phyloP scores from a whole-genome alignment of 2,329 filamentous ascomycete genomes.

The Endoconidiophora laricicola region DNA sequence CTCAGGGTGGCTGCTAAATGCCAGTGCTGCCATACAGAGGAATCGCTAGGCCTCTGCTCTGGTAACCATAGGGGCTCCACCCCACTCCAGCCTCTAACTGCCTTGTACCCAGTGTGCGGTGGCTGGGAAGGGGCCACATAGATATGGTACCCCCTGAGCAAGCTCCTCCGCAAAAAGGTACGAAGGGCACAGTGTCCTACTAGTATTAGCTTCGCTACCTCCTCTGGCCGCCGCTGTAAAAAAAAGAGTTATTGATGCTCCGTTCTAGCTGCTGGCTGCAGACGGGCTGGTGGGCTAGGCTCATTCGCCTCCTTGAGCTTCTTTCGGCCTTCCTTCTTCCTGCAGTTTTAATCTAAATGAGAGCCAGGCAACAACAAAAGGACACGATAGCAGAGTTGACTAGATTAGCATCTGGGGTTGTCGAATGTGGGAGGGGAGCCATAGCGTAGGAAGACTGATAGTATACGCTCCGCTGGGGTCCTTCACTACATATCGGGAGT shows the following conservation, averaged over 20 bases:
- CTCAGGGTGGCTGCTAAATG: not conserved
- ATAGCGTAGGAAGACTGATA: not conserved
- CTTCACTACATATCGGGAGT: not conserved
- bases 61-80: constrained; percentile 7
- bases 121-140: constrained; percentile 10
- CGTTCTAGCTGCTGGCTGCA: constrained; percentile 1
- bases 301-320: constrained; percentile 3
- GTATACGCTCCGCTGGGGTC: not conserved
- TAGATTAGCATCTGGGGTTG: not conserved
- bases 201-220: constrained; percentile 1
- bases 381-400: constrained; percentile 7
- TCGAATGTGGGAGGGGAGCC: not conserved
- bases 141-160: constrained; percentile 6
- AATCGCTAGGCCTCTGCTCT: not conserved
- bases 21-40: not conserved
- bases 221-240: not conserved
- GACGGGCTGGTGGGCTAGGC: not conserved
- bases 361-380: constrained; percentile 6
- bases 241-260: constrained; percentile 6
- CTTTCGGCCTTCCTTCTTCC: not conserved
- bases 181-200: constrained; percentile 6
- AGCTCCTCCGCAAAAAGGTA: constrained; percentile 9
- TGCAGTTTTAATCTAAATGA: not conserved
- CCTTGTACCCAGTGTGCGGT: constrained; percentile 12
- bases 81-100: constrained; percentile 9